phyloP scores from a whole-genome alignment of 2,329 filamentous ascomycete genomes.

The Sphaceloma murrayae region DNA sequence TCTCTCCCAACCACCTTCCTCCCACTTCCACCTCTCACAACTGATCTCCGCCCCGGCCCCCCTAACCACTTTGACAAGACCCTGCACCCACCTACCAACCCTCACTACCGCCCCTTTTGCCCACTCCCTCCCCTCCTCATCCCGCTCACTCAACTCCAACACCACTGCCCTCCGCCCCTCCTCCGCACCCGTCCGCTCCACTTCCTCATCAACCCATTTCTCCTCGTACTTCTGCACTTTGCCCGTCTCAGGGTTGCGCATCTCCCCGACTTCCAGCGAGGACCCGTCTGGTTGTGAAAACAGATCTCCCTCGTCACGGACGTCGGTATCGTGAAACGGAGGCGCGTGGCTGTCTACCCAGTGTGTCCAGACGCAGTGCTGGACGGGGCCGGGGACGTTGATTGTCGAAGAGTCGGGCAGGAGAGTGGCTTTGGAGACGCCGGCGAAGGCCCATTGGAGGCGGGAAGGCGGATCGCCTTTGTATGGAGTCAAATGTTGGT shows the following conservation, averaged over 20 bases:
- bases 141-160: slow-evolving; percentile 33
- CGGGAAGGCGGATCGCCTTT: slow-evolving; percentile 27
- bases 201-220: slow-evolving; percentile 48
- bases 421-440: slow-evolving; percentile 38
- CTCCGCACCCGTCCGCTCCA: slow-evolving; percentile 18
- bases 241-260: slow-evolving; percentile 50
- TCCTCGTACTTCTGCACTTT: slow-evolving; percentile 53
- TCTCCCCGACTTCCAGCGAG: slow-evolving; percentile 49
- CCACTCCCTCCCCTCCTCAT: slow-evolving; percentile 26
- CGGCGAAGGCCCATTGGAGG: slow-evolving; percentile 59
- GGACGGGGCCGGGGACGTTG: not conserved
- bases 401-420: slow-evolving; percentile 19
- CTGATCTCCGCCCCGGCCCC: slow-evolving; percentile 35
- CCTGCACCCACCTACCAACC: slow-evolving; percentile 49
- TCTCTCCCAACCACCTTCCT: slow-evolving; percentile 29
- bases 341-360: slow-evolving; percentile 48
- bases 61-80: slow-evolving; percentile 40
- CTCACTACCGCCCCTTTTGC: slow-evolving; percentile 45
- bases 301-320: slow-evolving; percentile 50
- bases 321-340: slow-evolving; percentile 26
- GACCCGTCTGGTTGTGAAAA: slow-evolving; percentile 31
- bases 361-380: slow-evolving; percentile 45
- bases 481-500: slow-evolving; percentile 18
- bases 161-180: slow-evolving; percentile 18
- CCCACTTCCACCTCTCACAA: slow-evolving; percentile 14